phyloP scores from a whole-genome alignment of 192 early-diverging fungal species.

The Coemansia sp. region DNA sequence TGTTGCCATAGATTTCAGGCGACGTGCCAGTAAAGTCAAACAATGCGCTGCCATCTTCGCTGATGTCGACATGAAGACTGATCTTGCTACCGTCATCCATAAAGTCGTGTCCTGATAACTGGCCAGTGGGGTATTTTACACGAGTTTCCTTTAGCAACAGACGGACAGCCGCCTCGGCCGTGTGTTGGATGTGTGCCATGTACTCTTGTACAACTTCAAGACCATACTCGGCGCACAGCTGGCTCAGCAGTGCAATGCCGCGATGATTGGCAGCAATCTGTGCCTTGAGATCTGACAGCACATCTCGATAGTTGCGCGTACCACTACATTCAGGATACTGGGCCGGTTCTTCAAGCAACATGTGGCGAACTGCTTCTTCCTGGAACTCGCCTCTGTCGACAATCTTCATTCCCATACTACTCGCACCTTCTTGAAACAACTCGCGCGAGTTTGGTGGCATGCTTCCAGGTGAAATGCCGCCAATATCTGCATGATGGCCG shows the following conservation, averaged over 20 bases:
- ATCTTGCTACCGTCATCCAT: conserved; percentile 96
- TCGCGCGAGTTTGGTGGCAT: conserved; percentile 95
- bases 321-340: conserved; percentile 82
- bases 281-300: conserved; percentile 92
- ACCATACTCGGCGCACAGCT: conserved; percentile 81
- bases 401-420: conserved; percentile 82
- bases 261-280: conserved; percentile 96
- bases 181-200: conserved; percentile 87
- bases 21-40: conserved; percentile 97
- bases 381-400: conserved; percentile 83
- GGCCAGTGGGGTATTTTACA: conserved; percentile 39
- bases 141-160: conserved; percentile 66
- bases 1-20: conserved; percentile 84
- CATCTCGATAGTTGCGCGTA: conserved; percentile 84
- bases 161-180: conserved; percentile 84
- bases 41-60: conserved; percentile 68
- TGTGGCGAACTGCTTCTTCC: conserved; percentile 69
- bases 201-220: conserved; percentile 90
- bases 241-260: conserved; percentile 80
- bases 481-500: conserved; percentile 94
- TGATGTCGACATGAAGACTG: conserved; percentile 68
- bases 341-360: conserved; percentile 79
- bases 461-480: conserved; percentile 74
- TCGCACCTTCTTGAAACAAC: conserved; percentile 93
- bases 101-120: conserved; percentile 58